These are phyloP conservation scores for Clarireedia hainanense DNA, from an alignment of 2,329 filamentous ascomycete species.

Conservation along the genomic window DNA sequence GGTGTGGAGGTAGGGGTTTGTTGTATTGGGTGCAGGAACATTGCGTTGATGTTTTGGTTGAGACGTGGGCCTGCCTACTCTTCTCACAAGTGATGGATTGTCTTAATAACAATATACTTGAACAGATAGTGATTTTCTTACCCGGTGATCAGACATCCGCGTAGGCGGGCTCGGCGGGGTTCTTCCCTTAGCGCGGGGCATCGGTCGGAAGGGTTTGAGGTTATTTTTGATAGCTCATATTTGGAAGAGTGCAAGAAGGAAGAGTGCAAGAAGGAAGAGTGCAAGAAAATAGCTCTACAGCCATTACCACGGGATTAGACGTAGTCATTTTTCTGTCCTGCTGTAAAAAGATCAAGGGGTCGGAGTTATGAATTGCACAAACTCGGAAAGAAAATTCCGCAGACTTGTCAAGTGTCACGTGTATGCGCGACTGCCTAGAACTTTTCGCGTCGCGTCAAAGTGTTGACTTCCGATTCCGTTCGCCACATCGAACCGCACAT, in stretches of 20 bases:
- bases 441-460: background rate
- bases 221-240: too few relatives aligned
- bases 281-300: too few relatives aligned
- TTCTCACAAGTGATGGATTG: too few relatives aligned
- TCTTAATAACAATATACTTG: too few relatives aligned
- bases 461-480: conserved; percentile 2
- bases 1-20: background rate
- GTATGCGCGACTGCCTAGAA: background rate
- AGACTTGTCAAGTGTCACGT: background rate
- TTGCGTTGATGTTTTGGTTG: too few relatives aligned
- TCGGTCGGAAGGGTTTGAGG: background rate
- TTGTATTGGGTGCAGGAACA: background rate
- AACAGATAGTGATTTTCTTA: too few relatives aligned
- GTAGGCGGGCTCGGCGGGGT: background rate
- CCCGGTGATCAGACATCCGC: background rate
- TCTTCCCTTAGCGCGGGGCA: conserved; percentile 9
- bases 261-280: too few relatives aligned
- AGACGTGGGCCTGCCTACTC: too few relatives aligned
- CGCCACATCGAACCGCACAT: background rate
- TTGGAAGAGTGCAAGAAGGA: too few relatives aligned
- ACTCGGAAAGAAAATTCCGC: background rate
- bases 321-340: too few relatives aligned
- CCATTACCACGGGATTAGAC: too few relatives aligned
- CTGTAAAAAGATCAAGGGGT: background rate
- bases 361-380: background rate